Evolutionary conservation across 805 yeast genomes (phyloP).

Genomic region (Yamadazyma sp.): DNA sequence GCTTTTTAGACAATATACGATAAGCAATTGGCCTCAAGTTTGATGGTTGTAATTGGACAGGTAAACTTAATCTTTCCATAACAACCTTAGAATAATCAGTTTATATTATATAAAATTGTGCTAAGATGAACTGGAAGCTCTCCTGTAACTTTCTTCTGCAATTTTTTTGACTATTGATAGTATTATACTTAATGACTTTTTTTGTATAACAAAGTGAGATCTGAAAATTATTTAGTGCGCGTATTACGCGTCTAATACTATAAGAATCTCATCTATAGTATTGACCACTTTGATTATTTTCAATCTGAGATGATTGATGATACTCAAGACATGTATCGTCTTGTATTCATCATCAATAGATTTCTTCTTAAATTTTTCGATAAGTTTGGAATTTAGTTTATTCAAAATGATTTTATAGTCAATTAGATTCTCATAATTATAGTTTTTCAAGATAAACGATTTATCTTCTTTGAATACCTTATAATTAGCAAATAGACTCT

Average conservation of each 20-base stretch:
- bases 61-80: constrained; percentile 41
- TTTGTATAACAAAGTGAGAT: background rate
- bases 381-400: constrained; percentile 9
- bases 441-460: constrained; percentile 4
- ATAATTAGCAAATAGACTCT: constrained; percentile 3
- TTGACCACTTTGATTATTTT: constrained; percentile 8
- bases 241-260: constrained; percentile 7
- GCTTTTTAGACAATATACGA: constrained; percentile 84
- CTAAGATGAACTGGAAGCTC: too few relatives aligned
- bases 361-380: constrained; percentile 8
- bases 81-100: too few relatives aligned
- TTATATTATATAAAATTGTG: too few relatives aligned
- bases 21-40: constrained; percentile 90
- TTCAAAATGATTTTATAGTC: constrained; percentile 11
- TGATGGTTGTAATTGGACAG: constrained; percentile 74
- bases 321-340: constrained; percentile 10
- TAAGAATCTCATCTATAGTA: constrained; percentile 13
- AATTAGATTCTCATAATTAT: constrained; percentile 8
- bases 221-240: background rate
- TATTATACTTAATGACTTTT: too few relatives aligned
- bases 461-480: constrained; percentile 9
- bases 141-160: too few relatives aligned
- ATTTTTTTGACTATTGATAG: too few relatives aligned
- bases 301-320: constrained; percentile 10
- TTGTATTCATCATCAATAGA: background rate